A percentile compares a stretch with the other conserved stretches of the same genome.
phyloP scores from a whole-genome alignment of 1,139 yeast genomes.

The Suhomyces wounanorum region DNA sequence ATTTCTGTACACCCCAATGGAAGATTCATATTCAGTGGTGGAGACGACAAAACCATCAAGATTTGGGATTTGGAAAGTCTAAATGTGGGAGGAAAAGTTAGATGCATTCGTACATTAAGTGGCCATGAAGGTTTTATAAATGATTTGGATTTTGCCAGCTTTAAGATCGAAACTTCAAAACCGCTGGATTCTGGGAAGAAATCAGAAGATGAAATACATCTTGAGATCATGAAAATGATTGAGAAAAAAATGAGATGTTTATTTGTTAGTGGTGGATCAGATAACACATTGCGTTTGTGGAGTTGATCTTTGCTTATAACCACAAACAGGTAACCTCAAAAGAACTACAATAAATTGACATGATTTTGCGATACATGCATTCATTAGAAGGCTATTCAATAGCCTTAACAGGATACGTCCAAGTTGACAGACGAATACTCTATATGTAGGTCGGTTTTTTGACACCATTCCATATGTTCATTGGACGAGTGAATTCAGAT shows the following conservation, averaged over 20 bases:
- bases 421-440: background rate
- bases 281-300: constrained; percentile 57
- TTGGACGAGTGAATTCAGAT: background rate
- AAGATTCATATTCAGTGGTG: constrained; percentile 64
- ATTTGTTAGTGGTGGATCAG: constrained; percentile 63
- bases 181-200: constrained; percentile 19
- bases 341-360: too few species aligned
- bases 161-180: constrained; percentile 21
- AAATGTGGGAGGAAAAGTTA: constrained; percentile 45
- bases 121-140: constrained; percentile 80
- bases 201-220: constrained; percentile 20
- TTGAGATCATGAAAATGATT: constrained; percentile 24
- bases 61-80: constrained; percentile 74
- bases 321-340: background rate
- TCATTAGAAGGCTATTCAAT: background rate
- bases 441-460: background rate
- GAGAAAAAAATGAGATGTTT: constrained; percentile 56
- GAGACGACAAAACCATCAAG: constrained; percentile 77
- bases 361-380: background rate
- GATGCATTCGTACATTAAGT: constrained; percentile 49
- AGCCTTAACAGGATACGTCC: background rate
- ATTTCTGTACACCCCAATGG: constrained; percentile 77
- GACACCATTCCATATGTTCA: background rate
- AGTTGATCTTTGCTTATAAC: constrained; percentile 19
- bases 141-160: constrained; percentile 61